Conservation (phyloP, 495 filamentous ascomycete species). For the Xylaria scruposa region DNA sequence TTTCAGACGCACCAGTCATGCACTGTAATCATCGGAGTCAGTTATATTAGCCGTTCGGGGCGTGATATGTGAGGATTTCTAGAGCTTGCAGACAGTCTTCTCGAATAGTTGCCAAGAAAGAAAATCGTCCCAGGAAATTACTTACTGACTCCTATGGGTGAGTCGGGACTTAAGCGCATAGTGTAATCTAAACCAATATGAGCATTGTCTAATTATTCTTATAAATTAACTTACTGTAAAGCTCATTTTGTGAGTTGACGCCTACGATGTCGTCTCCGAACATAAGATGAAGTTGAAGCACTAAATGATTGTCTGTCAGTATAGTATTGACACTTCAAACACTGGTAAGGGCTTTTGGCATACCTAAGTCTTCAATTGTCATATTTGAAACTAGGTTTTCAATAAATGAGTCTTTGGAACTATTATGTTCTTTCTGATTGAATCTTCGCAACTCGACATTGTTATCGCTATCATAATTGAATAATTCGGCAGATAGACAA, state of each 20-base stretch:
- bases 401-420: constrained; percentile 33
- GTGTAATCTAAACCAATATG: constrained; percentile 36
- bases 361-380: constrained; percentile 42
- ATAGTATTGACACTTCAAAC: background rate
- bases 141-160: constrained; percentile 36
- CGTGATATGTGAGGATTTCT: no score
- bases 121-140: no score
- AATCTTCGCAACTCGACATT: background rate
- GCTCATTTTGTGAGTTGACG: constrained; percentile 47
- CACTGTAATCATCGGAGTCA: background rate
- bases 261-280: constrained; percentile 52
- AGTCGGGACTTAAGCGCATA: constrained; percentile 43
- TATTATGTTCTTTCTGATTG: background rate
- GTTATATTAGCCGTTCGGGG: no score
- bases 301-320: constrained; percentile 26
- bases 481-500: constrained; percentile 1
- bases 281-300: constrained; percentile 52
- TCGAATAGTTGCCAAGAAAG: no score
- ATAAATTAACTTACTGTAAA: constrained; percentile 40
- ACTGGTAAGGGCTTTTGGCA: background rate
- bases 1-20: constrained; percentile 36
- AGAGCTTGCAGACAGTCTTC: no score
- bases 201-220: constrained; percentile 6
- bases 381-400: constrained; percentile 38
- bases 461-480: background rate